phyloP scores from a whole-genome alignment of 208 protist species.

The Acanthamoeba polyphaga region DNA sequence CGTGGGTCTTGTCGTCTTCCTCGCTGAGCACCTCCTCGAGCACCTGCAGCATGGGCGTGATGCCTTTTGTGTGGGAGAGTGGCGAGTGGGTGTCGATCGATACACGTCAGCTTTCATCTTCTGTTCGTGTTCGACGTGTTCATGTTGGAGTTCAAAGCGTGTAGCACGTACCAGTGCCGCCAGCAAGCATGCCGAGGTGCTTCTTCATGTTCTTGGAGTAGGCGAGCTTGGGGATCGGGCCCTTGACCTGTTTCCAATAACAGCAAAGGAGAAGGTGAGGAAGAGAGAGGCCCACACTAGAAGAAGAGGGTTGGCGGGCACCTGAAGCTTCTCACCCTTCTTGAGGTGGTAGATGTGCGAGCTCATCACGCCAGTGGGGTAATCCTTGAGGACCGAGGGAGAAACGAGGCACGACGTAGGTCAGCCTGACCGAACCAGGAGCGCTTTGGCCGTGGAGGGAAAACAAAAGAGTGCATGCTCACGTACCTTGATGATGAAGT shows the following conservation, averaged over 20 bases:
- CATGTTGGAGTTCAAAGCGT: too few relatives aligned
- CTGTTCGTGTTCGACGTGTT: too few relatives aligned
- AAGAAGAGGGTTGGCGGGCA: not conserved
- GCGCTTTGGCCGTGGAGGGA: not conserved
- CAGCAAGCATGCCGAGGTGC: constrained; percentile 94
- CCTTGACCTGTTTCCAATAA: constrained; percentile 88
- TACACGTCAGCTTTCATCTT: too few relatives aligned
- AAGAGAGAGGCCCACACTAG: not conserved
- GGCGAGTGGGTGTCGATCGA: not conserved
- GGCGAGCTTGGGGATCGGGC: constrained; percentile 94
- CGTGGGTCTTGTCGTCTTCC: constrained; percentile 93
- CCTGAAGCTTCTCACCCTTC: constrained; percentile 93
- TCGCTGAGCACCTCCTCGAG: constrained; percentile 90
- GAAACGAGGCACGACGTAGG: too few relatives aligned
- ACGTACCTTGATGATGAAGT: constrained; percentile 52
- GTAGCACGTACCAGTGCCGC: constrained; percentile 37
- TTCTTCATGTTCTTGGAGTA: constrained; percentile 94
- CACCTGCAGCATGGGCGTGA: constrained; percentile 95
- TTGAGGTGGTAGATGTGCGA: constrained; percentile 93
- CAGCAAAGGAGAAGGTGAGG: not conserved
- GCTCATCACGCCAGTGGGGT: constrained; percentile 87
- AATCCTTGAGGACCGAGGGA: not conserved
- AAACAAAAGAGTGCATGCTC: not conserved
- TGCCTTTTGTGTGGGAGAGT: constrained; percentile 81
- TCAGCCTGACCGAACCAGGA: not conserved